Evolutionary conservation across 2,329 filamentous ascomycete species (phyloP), one percentile per base, ranked within the genome.

Genomic region (Orbilia blumenaviensis): DNA sequence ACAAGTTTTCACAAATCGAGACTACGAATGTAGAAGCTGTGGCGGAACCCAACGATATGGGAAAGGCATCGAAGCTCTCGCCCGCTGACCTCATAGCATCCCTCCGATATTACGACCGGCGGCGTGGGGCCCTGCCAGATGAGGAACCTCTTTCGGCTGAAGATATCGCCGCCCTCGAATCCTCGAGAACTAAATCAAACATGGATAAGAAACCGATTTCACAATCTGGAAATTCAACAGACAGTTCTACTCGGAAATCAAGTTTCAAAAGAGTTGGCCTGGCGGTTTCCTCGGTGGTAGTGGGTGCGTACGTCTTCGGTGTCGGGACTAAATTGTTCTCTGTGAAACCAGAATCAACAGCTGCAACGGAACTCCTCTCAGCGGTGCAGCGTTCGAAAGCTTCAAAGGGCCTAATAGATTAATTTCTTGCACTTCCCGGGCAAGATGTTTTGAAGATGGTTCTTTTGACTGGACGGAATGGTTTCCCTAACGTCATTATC

Each of bases 11-110:
- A 27, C 27, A 32, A 34, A 9, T 29, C 16, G 16, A 6, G 1
- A n/a, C 29, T 7, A 9, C 7, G 14, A 54, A 34, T 5, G 18
- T 14, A 18, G 32, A 54, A 54, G 10, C n/a, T 27, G n/a, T 6
- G n/a, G 27, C 25, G 16, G 5, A 10, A 21, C 0, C 21, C 27
- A 54, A 21, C 10, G 27, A 34, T 14, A 18, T n/a, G 4, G 48
- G 32, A 56, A 38, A 48, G 21, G 5, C 32, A 32, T 34, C 36
- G 14, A 63, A 68, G 21, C 73, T 77, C 12, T 77, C 73, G 1
- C 66, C 73, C 12, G 73, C 66, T 10, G 66, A 77, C n/a, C 66
- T 77, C 21, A 69, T 77, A 44, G 72, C 72, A 9, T 77, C 64
- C 7, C 72, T 77, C 18, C 64, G 72, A 25, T 77, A 77, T 18